These are phyloP conservation scores for Ophiosphaerella narmari DNA, from an alignment of 2,329 filamentous ascomycete genomes.

Conservation along the genomic window DNA sequence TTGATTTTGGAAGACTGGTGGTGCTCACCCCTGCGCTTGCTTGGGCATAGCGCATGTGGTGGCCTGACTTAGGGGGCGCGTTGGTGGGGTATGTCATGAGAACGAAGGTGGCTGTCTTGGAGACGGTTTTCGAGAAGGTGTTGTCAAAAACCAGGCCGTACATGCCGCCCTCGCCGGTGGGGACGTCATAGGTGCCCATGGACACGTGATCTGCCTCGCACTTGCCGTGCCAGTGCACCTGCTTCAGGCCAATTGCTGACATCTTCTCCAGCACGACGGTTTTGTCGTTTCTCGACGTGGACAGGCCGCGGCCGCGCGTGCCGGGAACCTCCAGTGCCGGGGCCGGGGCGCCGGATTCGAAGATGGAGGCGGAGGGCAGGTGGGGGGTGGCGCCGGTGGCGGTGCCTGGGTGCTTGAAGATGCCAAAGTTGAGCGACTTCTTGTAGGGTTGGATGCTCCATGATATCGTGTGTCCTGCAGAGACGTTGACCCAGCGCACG, in stretches of 20 bases:
- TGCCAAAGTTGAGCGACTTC: conserved; percentile 97
- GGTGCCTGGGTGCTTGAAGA: conserved; percentile 93
- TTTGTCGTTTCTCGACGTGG: conserved; percentile 69
- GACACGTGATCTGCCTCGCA: conserved; percentile 96
- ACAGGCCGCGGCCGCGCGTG: conserved; percentile 54
- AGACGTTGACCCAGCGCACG: conserved; percentile 93
- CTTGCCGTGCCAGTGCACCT: conserved; percentile 82
- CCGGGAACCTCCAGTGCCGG: conserved; percentile 59
- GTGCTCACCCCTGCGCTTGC: conserved; percentile 56
- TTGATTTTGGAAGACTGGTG: conserved; percentile 45
- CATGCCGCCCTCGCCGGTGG: conserved; percentile 77
- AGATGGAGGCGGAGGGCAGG: conserved; percentile 41
- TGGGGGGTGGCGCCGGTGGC: conserved; percentile 55
- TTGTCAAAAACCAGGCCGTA: conserved; percentile 98
- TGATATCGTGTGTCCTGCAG: conserved; percentile 87
- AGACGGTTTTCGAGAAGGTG: conserved; percentile 89
- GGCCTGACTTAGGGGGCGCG: conserved; percentile 73
- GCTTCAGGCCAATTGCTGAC: conserved; percentile 64
- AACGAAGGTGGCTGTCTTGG: conserved; percentile 93
- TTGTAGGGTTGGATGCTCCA: conserved; percentile 98
- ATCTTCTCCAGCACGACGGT: conserved; percentile 72
- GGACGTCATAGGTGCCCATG: conserved; percentile 85
- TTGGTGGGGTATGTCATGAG: conserved; percentile 91
- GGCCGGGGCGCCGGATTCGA: conserved; percentile 41
- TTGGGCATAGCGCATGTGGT: conserved; percentile 66